Evolutionary conservation across 345 rosid genomes (phyloP).

Genomic region (Arabis alpina): DNA sequence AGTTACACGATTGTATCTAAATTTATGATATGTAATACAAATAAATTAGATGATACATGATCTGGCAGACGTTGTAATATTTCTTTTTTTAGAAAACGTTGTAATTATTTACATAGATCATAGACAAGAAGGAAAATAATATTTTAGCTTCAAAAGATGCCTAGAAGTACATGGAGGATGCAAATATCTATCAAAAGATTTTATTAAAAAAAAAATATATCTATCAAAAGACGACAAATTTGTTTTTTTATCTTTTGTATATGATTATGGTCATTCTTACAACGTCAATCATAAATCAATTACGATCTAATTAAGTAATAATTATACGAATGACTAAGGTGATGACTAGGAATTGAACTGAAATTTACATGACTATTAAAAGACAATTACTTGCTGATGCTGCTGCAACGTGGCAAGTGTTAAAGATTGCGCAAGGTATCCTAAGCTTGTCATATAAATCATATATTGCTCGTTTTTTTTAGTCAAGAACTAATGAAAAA

Average conservation of each 20-base stretch:
- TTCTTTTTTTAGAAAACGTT: too few relatives aligned
- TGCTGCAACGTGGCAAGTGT: slow-evolving; percentile 25
- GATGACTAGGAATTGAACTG: slow-evolving; percentile 19
- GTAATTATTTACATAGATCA: too few relatives aligned
- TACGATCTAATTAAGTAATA: background rate
- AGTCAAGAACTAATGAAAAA: slow-evolving; percentile 1
- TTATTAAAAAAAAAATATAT: too few relatives aligned
- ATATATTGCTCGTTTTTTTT: background rate
- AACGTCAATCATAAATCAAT: slow-evolving; percentile 21
- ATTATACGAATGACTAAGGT: slow-evolving; percentile 4
- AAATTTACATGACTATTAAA: slow-evolving; percentile 11
- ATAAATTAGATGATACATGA: too few relatives aligned
- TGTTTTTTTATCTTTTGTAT: background rate
- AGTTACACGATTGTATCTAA: too few relatives aligned
- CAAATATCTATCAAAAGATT: slow-evolving; percentile 6
- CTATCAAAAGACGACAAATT: slow-evolving; percentile 20
- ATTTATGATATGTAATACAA: too few relatives aligned
- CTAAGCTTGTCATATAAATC: background rate
- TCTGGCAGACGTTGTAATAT: too few relatives aligned
- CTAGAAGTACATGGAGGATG: background rate
- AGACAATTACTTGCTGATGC: slow-evolving; percentile 7
- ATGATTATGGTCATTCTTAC: background rate
- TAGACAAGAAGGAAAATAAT: background rate
- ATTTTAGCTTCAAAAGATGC: background rate
- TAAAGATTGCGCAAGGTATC: slow-evolving; percentile 21